Evolutionary conservation across 306 rosid species (phyloP), one percentile per base, ranked within the genome.

Genomic region (Glycine tomentella): DNA sequence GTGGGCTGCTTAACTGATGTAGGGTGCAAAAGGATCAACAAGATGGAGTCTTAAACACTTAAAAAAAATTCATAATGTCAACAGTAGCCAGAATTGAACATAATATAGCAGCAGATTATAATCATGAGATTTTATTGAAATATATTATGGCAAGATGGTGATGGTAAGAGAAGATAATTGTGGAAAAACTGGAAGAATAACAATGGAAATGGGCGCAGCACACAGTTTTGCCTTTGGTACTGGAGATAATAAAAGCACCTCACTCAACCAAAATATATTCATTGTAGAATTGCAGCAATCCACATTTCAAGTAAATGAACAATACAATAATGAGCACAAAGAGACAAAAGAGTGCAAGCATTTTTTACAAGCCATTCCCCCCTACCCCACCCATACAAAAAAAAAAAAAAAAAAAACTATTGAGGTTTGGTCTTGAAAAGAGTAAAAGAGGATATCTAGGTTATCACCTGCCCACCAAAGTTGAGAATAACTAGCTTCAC

Each of bases 401-500:
- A 73, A 62, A 13, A n/a, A n/a, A n/a, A n/a, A n/a, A n/a, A n/a
- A n/a, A n/a, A n/a, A n/a, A n/a, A n/a, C n/a, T n/a, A n/a, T n/a
- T n/a, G 55, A 57, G 68, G 45, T 76, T 59, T 58, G 36, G 46
- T 65, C 16, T 20, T 52, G 48, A 70, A 76, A 58, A 25, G 49
- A 4, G 45, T 42, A 36, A 36, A 36, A 42, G 46, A 58, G 77
- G 72, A 69, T 51, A 59, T 53, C 66, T 61, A 53, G 52, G 67
- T 10, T 83, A 77, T 80, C 74, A 94, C 99, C 98, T 95, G 99
- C 56, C 99, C 99, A 33, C 99, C 99, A 62, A 95, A 95, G 88
- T 95, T 95, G 69, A 95, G 97, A 87, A 93, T 93, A 84, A 89
- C 95, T 64, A 93, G 82, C 84, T 93, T 93, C 82, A 89, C 93